Evolutionary conservation across 2,329 filamentous ascomycete species (phyloP).

Genomic region (Penicillium sp.): DNA sequence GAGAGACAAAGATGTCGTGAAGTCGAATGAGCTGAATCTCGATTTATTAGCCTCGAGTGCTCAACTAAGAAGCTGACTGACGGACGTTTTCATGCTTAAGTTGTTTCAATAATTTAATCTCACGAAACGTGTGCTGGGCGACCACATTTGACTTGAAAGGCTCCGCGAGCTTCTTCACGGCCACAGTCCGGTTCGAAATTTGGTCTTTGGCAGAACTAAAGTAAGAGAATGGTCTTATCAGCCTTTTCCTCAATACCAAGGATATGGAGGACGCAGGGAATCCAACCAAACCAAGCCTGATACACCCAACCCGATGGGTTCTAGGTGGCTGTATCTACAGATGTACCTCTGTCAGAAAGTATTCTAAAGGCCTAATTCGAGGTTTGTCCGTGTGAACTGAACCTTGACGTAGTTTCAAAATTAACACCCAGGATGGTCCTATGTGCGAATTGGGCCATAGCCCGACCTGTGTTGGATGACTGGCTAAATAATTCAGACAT

Average conservation of each 20-base stretch:
- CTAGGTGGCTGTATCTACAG: slow-evolving; percentile 86
- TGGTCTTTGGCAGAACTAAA: slow-evolving; percentile 90
- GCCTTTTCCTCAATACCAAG: background rate
- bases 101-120: slow-evolving; percentile 95
- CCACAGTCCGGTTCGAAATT: slow-evolving; percentile 91
- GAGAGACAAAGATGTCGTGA: slow-evolving; percentile 99
- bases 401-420: slow-evolving; percentile 99
- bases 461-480: slow-evolving; percentile 9
- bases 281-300: slow-evolving; percentile 95
- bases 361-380: background rate
- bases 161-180: slow-evolving; percentile 99
- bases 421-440: slow-evolving; percentile 98
- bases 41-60: slow-evolving; percentile 14
- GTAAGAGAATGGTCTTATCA: slow-evolving; percentile 1
- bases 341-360: background rate
- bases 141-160: slow-evolving; percentile 98
- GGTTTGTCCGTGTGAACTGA: slow-evolving; percentile 30
- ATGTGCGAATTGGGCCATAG: slow-evolving; percentile 96
- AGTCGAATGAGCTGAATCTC: slow-evolving; percentile 83
- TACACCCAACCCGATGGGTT: slow-evolving; percentile 97
- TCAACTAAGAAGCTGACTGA: slow-evolving; percentile 3
- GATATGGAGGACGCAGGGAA: slow-evolving; percentile 8
- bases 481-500: slow-evolving; percentile 3
- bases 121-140: slow-evolving; percentile 93
- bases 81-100: slow-evolving; percentile 91